phyloP scores from a whole-genome alignment of 805 yeast species.

The Limtongia smithiae region DNA sequence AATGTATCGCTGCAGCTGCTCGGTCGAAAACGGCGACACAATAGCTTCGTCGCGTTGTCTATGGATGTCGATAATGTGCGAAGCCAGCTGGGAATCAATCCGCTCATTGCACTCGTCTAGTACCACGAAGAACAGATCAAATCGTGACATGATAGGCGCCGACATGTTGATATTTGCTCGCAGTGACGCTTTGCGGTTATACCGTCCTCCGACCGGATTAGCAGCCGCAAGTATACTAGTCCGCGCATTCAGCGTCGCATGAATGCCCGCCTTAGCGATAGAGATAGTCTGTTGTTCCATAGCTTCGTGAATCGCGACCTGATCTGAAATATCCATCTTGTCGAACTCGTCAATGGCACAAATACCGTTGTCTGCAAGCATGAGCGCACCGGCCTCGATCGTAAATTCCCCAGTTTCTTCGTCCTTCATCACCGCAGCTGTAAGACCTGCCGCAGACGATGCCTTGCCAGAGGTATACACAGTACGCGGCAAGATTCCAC shows the following conservation, averaged over 20 bases:
- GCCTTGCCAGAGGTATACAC: slow-evolving; percentile 98
- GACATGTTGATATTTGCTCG: slow-evolving; percentile 90
- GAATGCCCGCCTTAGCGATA: slow-evolving; percentile 97
- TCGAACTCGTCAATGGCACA: slow-evolving; percentile 98
- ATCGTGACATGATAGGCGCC: slow-evolving; percentile 98
- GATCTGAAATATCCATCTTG: slow-evolving; percentile 93
- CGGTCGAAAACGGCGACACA: slow-evolving; percentile 82
- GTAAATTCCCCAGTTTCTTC: slow-evolving; percentile 97
- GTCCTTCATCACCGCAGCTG: slow-evolving; percentile 96
- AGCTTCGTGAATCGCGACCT: slow-evolving; percentile 98
- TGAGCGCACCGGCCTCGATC: slow-evolving; percentile 96
- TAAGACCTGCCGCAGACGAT: slow-evolving; percentile 96
- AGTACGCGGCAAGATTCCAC: slow-evolving; percentile 86
- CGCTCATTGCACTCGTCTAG: slow-evolving; percentile 91
- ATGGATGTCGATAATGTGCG: slow-evolving; percentile 89
- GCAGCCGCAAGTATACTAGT: slow-evolving; percentile 98
- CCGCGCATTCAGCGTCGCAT: slow-evolving; percentile 94
- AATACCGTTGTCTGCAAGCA: slow-evolving; percentile 97
- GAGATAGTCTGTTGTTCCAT: slow-evolving; percentile 99
- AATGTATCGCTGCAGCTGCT: slow-evolving; percentile 82
- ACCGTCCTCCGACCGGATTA: slow-evolving; percentile 95
- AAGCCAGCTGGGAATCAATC: slow-evolving; percentile 83
- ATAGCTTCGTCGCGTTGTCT: slow-evolving; percentile 89
- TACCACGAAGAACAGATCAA: slow-evolving; percentile 90
- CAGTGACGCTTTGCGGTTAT: slow-evolving; percentile 79